Conservation (phyloP, 2,329 filamentous ascomycete species). For the Penicillium sp. region DNA sequence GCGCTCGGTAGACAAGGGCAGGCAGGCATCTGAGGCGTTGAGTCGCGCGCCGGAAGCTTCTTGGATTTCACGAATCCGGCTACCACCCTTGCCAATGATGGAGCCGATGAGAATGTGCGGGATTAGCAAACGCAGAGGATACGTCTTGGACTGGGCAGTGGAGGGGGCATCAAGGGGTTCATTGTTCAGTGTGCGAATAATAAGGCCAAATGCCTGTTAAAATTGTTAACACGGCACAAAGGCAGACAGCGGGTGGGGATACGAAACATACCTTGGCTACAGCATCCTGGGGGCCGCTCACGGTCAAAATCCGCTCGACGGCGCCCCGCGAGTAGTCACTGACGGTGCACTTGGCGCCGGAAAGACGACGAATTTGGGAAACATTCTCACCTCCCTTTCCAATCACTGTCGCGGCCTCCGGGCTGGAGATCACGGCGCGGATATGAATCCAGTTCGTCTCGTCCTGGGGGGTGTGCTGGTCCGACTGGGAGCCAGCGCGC, state of each 20-base stretch:
- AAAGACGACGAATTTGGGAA: constrained; percentile 91
- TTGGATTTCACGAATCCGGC: constrained; percentile 96
- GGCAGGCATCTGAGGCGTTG: constrained; percentile 92
- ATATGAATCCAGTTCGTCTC: constrained; percentile 97
- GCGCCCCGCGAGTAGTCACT: constrained; percentile 97
- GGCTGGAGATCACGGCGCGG: constrained; percentile 94
- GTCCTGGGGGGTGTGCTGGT: constrained; percentile 66
- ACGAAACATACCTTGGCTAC: constrained; percentile 78
- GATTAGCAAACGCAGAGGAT: constrained; percentile 91
- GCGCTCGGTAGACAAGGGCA: constrained; percentile 92
- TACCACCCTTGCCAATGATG: constrained; percentile 96
- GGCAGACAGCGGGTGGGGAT: neutral
- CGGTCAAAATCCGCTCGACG: constrained; percentile 95
- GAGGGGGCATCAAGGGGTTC: constrained; percentile 88
- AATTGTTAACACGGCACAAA: constrained; percentile 14
- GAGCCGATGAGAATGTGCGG: constrained; percentile 97
- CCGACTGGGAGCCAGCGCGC: constrained; percentile 47
- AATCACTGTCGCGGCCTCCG: constrained; percentile 96
- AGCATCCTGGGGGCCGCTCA: constrained; percentile 94
- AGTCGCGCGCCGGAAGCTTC: constrained; percentile 94
- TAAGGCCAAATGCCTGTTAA: constrained; percentile 85
- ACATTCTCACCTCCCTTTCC: constrained; percentile 99
- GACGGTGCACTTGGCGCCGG: constrained; percentile 96
- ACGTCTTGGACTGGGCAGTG: constrained; percentile 93
- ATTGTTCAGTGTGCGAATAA: constrained; percentile 97